Conservation (phyloP, 2,329 filamentous ascomycete species). For the Sporothrix globosa region DNA sequence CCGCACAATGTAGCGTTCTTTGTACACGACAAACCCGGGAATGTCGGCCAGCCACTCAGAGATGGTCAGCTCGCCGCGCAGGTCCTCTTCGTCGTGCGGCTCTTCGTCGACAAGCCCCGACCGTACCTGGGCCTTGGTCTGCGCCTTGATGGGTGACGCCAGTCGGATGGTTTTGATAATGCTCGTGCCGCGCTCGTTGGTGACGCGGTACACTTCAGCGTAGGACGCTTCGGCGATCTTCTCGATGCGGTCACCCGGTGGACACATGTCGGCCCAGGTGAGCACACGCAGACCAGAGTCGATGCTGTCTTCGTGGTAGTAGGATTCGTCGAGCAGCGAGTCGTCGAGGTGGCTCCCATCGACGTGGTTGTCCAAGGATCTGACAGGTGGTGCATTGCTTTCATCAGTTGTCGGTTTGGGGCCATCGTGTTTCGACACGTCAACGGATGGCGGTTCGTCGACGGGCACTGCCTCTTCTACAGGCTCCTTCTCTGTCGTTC, state of each 20-base stretch:
- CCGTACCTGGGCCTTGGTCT: constrained; percentile 60
- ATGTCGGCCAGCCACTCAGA: constrained; percentile 67
- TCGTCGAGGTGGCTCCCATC: constrained; percentile 25
- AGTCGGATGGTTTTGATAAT: constrained; percentile 68
- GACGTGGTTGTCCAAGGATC: neutral
- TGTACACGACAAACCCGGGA: constrained; percentile 67
- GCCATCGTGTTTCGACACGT: neutral
- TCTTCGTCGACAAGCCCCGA: constrained; percentile 62
- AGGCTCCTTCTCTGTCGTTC: neutral
- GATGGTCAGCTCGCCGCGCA: constrained; percentile 63
- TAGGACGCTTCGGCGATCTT: constrained; percentile 71
- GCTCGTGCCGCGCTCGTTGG: constrained; percentile 61
- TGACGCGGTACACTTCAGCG: constrained; percentile 67
- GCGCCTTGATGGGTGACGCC: constrained; percentile 59
- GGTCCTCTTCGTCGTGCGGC: constrained; percentile 57
- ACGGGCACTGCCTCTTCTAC: neutral
- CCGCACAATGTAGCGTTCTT: constrained; percentile 63
- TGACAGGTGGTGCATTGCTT: neutral
- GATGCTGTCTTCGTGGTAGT: constrained; percentile 33
- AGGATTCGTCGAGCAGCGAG: constrained; percentile 25
- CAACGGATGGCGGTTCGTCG: constrained; percentile 1
- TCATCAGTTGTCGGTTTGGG: neutral
- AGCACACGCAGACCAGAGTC: constrained; percentile 48
- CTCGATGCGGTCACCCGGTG: constrained; percentile 55
- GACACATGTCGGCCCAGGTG: constrained; percentile 62